Evolutionary conservation across 441 rosid genomes (phyloP), one percentile per base, ranked within the genome.

Genomic region (Mallotus japonicus): DNA sequence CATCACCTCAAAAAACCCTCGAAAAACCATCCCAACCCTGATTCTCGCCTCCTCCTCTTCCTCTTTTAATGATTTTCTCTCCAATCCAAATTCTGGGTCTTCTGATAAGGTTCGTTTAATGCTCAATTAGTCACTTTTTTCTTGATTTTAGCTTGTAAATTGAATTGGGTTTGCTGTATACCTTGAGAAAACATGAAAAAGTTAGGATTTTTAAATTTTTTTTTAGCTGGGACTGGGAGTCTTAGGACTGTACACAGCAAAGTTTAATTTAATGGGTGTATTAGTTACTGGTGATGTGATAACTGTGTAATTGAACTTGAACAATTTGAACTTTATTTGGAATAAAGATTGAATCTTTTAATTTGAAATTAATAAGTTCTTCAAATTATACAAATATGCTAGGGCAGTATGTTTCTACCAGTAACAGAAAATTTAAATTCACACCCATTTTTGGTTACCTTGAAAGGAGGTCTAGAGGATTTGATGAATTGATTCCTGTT

Each of bases 31-130:
- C 63, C 80, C 82, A 56, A 62, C 73, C 50, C 69, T 66, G 17
- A 69, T 77, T 55, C 69, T 79, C 56, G 79, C 87, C 9, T 55
- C 85, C 17, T 83, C 89, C n/a, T 74, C 86, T 5, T 79, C 88
- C 69, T 68, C 86, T 60, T 85, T 73, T 59, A 87, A 80, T 37
- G 92, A 86, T 56, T 79, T 81, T 84, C 42, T 76, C 24, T 73
- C 81, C 40, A 77, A 60, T 78, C 79, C 71, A 19, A 76, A 71
- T 70, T 79, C 81, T 42, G 64, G 75, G 15, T 55, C 82, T 55
- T 62, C 83, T 58, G 79, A 77, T 67, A 74, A 78, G 72, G 75
- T 69, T 81, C 78, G 58, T 69, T 17, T 40, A 2, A 50, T 50
- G 9, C 40, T 6, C 40, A 6, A 16, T 54, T 16, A 54, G 32